Evolutionary conservation across 495 filamentous ascomycete species (phyloP).

Genomic region (Lasiosphaeris hirsuta): DNA sequence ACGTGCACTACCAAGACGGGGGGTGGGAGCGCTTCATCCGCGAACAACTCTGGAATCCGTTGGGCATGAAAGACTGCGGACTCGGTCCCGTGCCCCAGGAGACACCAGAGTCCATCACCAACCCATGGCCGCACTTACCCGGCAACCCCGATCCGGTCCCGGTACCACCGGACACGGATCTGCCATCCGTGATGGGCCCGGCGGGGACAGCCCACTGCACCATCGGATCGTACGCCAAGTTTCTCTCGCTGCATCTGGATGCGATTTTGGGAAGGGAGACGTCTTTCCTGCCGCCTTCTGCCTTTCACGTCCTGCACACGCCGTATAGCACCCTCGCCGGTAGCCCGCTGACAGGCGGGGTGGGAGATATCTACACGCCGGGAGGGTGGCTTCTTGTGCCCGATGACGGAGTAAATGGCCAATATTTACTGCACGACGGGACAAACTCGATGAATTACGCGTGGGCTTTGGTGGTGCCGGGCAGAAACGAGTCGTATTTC

Average conservation of each 20-base stretch:
- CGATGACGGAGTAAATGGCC: too few species aligned
- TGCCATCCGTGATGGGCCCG: conserved; percentile 6
- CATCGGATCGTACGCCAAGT: conserved; percentile 4
- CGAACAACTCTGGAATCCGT: neutral
- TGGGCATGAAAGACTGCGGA: conserved; percentile 8
- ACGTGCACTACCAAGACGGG: neutral
- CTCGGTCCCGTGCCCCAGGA: conserved; percentile 5
- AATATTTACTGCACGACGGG: too few species aligned
- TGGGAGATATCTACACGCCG: too few species aligned
- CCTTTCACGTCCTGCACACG: conserved; percentile 8
- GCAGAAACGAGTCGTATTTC: too few species aligned
- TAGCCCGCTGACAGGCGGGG: too few species aligned
- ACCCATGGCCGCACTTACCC: conserved; percentile 6
- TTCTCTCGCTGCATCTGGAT: conserved; percentile 1
- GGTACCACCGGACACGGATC: neutral
- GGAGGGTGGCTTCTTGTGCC: too few species aligned
- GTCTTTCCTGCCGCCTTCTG: conserved; percentile 1
- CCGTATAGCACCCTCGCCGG: neutral
- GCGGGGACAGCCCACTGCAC: conserved; percentile 9
- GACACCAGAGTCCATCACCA: conserved; percentile 7
- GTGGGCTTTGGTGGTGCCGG: too few species aligned
- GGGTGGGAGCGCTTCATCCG: too few species aligned
- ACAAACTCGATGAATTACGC: too few species aligned
- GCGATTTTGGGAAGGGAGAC: conserved; percentile 2
- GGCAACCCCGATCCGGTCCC: conserved; percentile 9